Conservation (phyloP, 1,139 yeast species). For the Debaryomyces robertsiae region DNA sequence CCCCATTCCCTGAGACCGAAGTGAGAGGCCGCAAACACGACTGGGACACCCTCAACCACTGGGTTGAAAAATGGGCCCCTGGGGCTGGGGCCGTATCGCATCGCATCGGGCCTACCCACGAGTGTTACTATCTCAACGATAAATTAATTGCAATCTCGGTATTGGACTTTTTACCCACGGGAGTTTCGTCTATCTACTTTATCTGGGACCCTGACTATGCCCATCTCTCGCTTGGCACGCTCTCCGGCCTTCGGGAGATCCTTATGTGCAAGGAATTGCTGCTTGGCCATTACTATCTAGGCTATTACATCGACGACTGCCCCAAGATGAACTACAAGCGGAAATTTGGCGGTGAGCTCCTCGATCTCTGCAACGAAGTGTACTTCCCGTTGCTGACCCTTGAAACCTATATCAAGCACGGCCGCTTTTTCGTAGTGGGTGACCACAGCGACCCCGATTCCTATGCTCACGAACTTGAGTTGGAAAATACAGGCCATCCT, state of each 20-base stretch:
- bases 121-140: slow-evolving; percentile 68
- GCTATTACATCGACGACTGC: slow-evolving; percentile 78
- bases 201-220: slow-evolving; percentile 86
- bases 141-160: slow-evolving; percentile 76
- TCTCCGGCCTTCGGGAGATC: slow-evolving; percentile 75
- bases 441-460: slow-evolving; percentile 12
- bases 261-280: slow-evolving; percentile 47
- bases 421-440: slow-evolving; percentile 45
- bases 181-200: slow-evolving; percentile 82
- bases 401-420: slow-evolving; percentile 33
- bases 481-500: slow-evolving; percentile 24
- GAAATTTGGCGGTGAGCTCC: slow-evolving; percentile 71
- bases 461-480: slow-evolving; percentile 18
- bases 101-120: slow-evolving; percentile 64
- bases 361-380: slow-evolving; percentile 53
- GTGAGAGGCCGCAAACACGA: slow-evolving; percentile 26
- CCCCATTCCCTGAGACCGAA: slow-evolving; percentile 52
- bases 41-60: slow-evolving; percentile 35
- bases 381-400: slow-evolving; percentile 47
- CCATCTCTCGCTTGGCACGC: slow-evolving; percentile 71
- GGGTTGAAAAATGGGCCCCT: slow-evolving; percentile 27
- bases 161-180: slow-evolving; percentile 73
- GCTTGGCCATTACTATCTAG: slow-evolving; percentile 64
- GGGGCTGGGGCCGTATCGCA: neutral
- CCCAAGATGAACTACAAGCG: slow-evolving; percentile 82